phyloP scores from a whole-genome alignment of 148 eudicot genomes.

The Linanthus parryae region DNA sequence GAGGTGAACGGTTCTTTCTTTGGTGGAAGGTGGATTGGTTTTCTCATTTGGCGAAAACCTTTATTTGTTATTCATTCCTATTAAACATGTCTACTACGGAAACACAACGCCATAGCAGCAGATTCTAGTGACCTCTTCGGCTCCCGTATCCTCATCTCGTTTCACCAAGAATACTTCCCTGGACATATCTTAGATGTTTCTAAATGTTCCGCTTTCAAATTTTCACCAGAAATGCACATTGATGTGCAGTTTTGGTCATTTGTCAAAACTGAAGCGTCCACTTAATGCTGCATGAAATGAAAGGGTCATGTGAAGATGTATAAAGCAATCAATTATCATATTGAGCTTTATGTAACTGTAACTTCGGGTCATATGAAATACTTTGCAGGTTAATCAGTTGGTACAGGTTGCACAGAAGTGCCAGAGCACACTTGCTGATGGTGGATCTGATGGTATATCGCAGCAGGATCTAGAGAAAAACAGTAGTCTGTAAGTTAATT shows the following conservation, averaged over 20 bases:
- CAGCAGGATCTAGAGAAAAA: slow-evolving; percentile 74
- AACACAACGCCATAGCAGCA: not conserved
- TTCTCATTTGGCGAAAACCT: not conserved
- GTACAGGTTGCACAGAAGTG: slow-evolving; percentile 94
- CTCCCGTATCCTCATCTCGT: not conserved
- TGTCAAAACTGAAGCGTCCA: not conserved
- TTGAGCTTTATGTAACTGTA: not conserved
- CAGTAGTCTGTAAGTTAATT: slow-evolving; percentile 61
- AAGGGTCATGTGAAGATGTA: not conserved
- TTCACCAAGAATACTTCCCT: not conserved
- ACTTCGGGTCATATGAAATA: not conserved
- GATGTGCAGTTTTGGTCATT: not conserved
- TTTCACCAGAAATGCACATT: not conserved
- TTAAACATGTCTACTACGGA: not conserved
- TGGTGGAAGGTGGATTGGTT: not conserved
- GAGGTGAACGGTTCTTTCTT: not conserved
- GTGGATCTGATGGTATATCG: slow-evolving; percentile 75
- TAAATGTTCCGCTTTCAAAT: not conserved
- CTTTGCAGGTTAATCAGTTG: slow-evolving; percentile 71
- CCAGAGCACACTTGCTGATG: slow-evolving; percentile 68
- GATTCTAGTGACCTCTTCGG: not conserved
- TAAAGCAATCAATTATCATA: too few relatives aligned
- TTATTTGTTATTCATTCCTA: not conserved
- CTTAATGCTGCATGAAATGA: not conserved
- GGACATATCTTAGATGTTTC: not conserved